Evolutionary conservation across 257 asterid species (phyloP).

Genomic region (Forsythia viridissima): DNA sequence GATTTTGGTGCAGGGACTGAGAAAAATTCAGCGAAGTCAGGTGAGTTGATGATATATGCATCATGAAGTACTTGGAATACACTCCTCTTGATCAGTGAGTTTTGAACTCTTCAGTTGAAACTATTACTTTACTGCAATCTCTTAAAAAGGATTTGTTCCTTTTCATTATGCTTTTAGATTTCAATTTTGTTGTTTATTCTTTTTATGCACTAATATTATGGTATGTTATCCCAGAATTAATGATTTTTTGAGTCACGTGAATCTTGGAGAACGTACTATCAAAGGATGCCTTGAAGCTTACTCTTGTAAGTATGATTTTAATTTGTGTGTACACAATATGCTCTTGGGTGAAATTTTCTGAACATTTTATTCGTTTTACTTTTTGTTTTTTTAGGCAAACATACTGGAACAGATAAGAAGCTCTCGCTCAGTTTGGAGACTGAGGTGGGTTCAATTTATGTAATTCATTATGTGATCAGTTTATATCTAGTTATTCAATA

Average conservation of each 20-base stretch:
- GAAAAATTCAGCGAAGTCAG: constrained; percentile 18
- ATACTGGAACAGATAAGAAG: constrained; percentile 84
- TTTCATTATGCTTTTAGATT: not conserved
- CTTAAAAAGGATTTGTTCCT: not conserved
- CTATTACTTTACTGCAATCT: constrained; percentile 3
- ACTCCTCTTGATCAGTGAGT: constrained; percentile 78
- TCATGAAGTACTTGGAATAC: constrained; percentile 89
- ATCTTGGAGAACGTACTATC: constrained; percentile 90
- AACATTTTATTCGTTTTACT: constrained; percentile 9
- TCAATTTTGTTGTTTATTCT: not conserved
- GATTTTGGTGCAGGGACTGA: constrained; percentile 18
- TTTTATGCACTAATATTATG: constrained; percentile 4
- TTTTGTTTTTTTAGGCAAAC: constrained; percentile 68
- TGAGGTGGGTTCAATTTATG: constrained; percentile 56
- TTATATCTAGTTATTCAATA: not conserved
- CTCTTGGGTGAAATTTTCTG: constrained; percentile 13
- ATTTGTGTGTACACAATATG: not conserved
- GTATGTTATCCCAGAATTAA: constrained; percentile 54
- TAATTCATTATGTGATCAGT: not conserved
- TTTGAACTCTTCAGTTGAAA: constrained; percentile 5
- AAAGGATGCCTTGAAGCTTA: constrained; percentile 90
- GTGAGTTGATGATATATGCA: constrained; percentile 23
- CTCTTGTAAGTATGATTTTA: constrained; percentile 69
- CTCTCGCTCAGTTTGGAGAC: constrained; percentile 91
- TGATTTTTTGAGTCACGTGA: constrained; percentile 72